Conservation (phyloP, 139 green algal genomes). For the Chlorella sp. region DNA sequence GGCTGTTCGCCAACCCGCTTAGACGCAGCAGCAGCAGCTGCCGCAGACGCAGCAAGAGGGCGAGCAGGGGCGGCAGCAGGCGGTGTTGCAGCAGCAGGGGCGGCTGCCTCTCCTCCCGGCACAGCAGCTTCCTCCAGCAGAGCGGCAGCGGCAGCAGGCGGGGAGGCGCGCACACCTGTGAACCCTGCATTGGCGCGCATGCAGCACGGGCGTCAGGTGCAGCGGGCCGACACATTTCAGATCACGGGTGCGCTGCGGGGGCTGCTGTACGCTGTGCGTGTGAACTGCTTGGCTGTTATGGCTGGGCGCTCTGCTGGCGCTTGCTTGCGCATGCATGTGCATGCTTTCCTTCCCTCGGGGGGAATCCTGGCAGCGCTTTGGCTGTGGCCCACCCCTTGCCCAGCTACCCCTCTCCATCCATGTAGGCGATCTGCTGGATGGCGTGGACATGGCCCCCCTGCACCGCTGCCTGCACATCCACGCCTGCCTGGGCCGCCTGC, state of each 20-base stretch:
- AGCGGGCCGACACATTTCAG: neutral
- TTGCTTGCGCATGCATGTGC: too few species aligned
- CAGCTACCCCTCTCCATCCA: too few species aligned
- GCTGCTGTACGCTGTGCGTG: too few species aligned
- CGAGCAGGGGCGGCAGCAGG: too few species aligned
- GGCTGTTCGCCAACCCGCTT: constrained; percentile 4
- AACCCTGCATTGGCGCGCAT: neutral
- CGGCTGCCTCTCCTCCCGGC: neutral
- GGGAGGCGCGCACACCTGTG: neutral
- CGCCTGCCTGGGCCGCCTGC: constrained; percentile 32
- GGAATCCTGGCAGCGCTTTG: too few species aligned
- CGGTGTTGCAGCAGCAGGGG: neutral
- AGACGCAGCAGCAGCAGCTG: neutral
- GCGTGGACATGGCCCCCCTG: constrained; percentile 71
- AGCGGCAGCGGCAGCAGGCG: constrained; percentile 8
- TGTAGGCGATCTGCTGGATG: constrained; percentile 52
- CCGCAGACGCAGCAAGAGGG: too few species aligned
- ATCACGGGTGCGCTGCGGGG: neutral
- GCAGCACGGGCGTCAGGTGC: neutral
- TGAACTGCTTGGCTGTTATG: too few species aligned
- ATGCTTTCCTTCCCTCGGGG: too few species aligned
- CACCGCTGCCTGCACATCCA: constrained; percentile 53
- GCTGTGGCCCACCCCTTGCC: too few species aligned
- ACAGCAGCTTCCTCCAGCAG: neutral
- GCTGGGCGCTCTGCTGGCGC: too few species aligned